Base-by-base conservation (phyloP, 2,329 filamentous ascomycete species). In the Curvularia verruculosa region DNA sequence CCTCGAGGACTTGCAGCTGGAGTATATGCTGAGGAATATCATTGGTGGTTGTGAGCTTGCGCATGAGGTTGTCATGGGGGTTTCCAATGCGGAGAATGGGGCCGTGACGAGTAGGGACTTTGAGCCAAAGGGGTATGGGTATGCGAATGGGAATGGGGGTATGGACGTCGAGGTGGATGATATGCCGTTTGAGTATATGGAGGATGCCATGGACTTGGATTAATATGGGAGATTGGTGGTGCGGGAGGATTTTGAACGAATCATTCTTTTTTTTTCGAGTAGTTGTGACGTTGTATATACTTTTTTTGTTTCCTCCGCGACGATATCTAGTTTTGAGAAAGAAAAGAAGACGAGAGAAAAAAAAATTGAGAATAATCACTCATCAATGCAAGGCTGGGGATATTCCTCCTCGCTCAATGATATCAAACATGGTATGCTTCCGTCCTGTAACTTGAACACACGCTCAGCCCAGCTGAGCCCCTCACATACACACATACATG, bases 1-100 rank as follows among this genome's bases (percentile, higher is more conserved):
- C 21, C 76, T 91, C 2, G 81, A 83, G 56, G 83, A 85, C 60
- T 87, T 90, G 63, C 83, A 89, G 52, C 76, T 91, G 10, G 81
- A 84, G 23, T 78, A 77, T 52, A 89, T 91, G 59, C 76, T 91
- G 2, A 73, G 76, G 5, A 77, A 77, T 6, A 81, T 91, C 9
- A 80, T 90, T 49, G 65, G 61, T 0, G 88, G 86, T 0, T 79
- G 90, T 49, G 87, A 88, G 49, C 75, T 79, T 26, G 87, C 84
- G 0, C 87, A 84, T 58, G 57, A 40, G 4, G 55, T 71, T 0
- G 69, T 87, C n/a, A 1, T 64, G 70, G 45, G 53, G 39, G 21
- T 53, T 62, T 51, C 24, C 37, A 29, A 50, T 10, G 43, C 36
- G 34, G n/a, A 45, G 4, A 63, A 54, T 24, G 60, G 52, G 6